Percentiles rank a stretch among this genome's conserved stretches.
phyloP scores from a whole-genome alignment of 2,329 filamentous ascomycete species.

The Curvularia eragrostidis region DNA sequence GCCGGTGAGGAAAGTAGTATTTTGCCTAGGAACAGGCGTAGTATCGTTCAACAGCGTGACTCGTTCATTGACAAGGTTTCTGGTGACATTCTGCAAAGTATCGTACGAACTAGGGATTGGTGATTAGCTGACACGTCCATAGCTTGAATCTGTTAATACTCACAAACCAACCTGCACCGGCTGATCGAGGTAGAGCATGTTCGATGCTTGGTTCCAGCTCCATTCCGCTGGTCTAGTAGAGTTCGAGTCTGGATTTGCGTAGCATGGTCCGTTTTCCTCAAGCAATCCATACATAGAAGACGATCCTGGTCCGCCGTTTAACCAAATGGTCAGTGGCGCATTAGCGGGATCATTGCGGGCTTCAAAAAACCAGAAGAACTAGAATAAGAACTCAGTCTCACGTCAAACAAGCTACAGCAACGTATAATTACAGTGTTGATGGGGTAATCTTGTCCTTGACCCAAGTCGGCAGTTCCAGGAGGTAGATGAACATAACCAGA shows the following conservation, averaged over 20 bases:
- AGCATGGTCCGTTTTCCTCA: slow-evolving; percentile 58
- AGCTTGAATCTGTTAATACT: background rate
- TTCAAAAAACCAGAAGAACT: slow-evolving; percentile 59
- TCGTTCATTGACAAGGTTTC: slow-evolving; percentile 24
- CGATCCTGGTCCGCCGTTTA: slow-evolving; percentile 44
- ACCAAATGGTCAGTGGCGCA: slow-evolving; percentile 64
- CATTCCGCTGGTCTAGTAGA: slow-evolving; percentile 18
- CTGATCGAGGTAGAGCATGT: slow-evolving; percentile 69
- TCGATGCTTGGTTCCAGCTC: slow-evolving; percentile 37
- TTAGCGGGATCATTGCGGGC: slow-evolving; percentile 56
- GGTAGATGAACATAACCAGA: slow-evolving; percentile 56
- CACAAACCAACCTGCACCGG: slow-evolving; percentile 62
- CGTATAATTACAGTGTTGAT: slow-evolving; percentile 19
- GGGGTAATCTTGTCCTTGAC: slow-evolving; percentile 29
- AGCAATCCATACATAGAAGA: slow-evolving; percentile 58
- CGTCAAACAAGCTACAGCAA: background rate
- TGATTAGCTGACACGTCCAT: background rate
- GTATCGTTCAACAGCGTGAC: slow-evolving; percentile 24
- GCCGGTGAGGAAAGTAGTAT: slow-evolving; percentile 26
- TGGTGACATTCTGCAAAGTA: slow-evolving; percentile 26
- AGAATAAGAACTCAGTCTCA: background rate
- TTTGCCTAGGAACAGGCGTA: slow-evolving; percentile 23
- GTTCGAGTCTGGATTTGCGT: slow-evolving; percentile 40
- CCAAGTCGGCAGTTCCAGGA: slow-evolving; percentile 25
- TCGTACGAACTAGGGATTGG: slow-evolving; percentile 53